Evolutionary conservation across 306 rosid genomes (phyloP).

Genomic region (Morella rubra): DNA sequence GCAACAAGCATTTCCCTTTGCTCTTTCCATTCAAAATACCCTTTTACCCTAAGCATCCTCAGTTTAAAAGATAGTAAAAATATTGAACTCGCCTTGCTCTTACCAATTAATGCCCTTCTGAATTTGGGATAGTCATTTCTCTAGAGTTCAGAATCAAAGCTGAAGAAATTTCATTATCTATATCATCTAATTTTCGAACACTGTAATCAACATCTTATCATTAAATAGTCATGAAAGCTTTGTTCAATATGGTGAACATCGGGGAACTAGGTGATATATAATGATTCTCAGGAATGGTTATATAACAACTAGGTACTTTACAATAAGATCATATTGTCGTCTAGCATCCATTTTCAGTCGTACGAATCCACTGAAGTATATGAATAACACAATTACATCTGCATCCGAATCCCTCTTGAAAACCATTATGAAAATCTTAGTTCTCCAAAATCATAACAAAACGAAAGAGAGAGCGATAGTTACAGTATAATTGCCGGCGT

Average conservation of each 20-base stretch:
- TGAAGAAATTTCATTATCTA: too few species aligned
- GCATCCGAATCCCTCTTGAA: not conserved
- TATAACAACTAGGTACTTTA: too few species aligned
- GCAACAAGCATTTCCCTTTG: too few species aligned
- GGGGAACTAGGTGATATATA: too few species aligned
- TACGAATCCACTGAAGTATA: not conserved
- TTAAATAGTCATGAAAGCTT: too few species aligned
- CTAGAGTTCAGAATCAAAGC: not conserved
- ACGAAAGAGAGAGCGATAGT: not conserved
- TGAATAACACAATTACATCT: not conserved
- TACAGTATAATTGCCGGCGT: slow-evolving; percentile 83
- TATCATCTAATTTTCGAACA: not conserved
- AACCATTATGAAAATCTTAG: too few species aligned
- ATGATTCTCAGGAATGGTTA: too few species aligned
- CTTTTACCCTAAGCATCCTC: not conserved
- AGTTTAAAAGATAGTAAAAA: too few species aligned
- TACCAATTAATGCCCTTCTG: not conserved
- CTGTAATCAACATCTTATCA: not conserved
- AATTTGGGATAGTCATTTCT: not conserved
- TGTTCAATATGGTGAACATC: too few species aligned
- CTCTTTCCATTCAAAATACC: not conserved
- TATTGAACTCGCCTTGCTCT: too few species aligned
- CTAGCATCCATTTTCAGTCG: not conserved
- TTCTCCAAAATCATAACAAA: not conserved
- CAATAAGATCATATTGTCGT: too few species aligned